Percentiles rank a stretch among this genome's conserved stretches.
phyloP scores from a whole-genome alignment of 2,329 filamentous ascomycete species.

The Sarocladium kiliense region DNA sequence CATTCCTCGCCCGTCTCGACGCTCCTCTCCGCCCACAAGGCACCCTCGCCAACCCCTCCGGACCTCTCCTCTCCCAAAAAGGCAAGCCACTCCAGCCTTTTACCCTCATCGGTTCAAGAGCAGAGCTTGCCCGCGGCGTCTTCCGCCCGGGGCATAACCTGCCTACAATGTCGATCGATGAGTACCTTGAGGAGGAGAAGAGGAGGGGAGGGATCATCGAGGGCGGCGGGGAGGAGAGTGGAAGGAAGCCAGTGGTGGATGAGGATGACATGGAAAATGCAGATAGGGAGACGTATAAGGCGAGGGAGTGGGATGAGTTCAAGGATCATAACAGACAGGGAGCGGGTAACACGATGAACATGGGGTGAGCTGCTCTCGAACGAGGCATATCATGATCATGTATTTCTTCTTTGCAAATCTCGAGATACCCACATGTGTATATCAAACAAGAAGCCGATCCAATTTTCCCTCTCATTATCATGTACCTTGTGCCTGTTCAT shows the following conservation, averaged over 20 bases:
- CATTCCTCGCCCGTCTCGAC: conserved; percentile 69
- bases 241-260: conserved; percentile 60
- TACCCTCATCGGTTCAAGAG: conserved; percentile 68
- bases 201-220: conserved; percentile 83
- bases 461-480: neutral
- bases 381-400: neutral
- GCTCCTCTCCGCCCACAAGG: conserved; percentile 47
- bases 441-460: neutral
- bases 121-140: conserved; percentile 72
- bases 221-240: conserved; percentile 71
- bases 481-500: neutral
- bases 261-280: conserved; percentile 88
- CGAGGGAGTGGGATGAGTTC: conserved; percentile 91
- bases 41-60: conserved; percentile 41
- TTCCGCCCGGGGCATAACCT: conserved; percentile 89
- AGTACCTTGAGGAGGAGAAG: conserved; percentile 91
- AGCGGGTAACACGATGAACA: conserved; percentile 77
- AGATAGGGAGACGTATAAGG: conserved; percentile 89
- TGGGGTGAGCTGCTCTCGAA: conserved; percentile 42
- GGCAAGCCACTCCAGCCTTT: conserved; percentile 90
- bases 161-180: conserved; percentile 96
- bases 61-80: conserved; percentile 69
- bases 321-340: conserved; percentile 83
- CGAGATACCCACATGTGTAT: conserved; percentile 5
- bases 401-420: neutral